These are phyloP conservation scores for Ophiobolus disseminans DNA, from an alignment of 2,329 filamentous ascomycete species.

Conservation along the genomic window DNA sequence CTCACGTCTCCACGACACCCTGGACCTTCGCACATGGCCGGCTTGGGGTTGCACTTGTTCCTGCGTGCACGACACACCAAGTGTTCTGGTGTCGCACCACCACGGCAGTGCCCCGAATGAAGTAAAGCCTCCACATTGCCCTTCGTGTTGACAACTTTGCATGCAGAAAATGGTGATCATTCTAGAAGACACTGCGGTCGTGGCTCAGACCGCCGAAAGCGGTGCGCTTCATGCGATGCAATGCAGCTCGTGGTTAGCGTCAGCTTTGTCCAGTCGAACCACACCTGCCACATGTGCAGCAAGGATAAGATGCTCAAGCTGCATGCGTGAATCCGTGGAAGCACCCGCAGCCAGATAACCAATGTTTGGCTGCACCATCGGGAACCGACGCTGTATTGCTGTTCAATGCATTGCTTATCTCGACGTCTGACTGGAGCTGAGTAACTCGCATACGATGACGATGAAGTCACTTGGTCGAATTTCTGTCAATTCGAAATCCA, in stretches of 20 bases:
- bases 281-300: constrained; percentile 10
- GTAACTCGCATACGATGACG: constrained; percentile 9
- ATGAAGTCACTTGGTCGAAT: neutral
- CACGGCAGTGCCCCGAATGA: constrained; percentile 23
- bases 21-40: constrained; percentile 6
- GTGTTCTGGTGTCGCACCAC: constrained; percentile 31
- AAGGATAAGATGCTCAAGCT: constrained; percentile 24
- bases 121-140: constrained; percentile 15
- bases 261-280: constrained; percentile 8
- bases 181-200: constrained; percentile 38
- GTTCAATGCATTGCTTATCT: constrained; percentile 17
- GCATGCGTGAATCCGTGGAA: constrained; percentile 17
- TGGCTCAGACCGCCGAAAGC: constrained; percentile 29
- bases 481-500: too few relatives aligned
- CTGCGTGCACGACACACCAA: constrained; percentile 12
- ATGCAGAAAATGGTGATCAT: constrained; percentile 38
- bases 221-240: constrained; percentile 41
- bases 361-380: constrained; percentile 21
- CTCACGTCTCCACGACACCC: constrained; percentile 7
- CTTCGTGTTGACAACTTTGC: constrained; percentile 28
- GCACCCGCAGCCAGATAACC: constrained; percentile 14
- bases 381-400: constrained; percentile 27
- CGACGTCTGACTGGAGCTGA: constrained; percentile 26
- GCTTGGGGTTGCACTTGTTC: constrained; percentile 7
- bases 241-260: constrained; percentile 26